Evolutionary conservation across 2,329 filamentous ascomycete species (phyloP), one percentile per base, ranked within the genome.

Genomic region (Aureobasidium zeae): DNA sequence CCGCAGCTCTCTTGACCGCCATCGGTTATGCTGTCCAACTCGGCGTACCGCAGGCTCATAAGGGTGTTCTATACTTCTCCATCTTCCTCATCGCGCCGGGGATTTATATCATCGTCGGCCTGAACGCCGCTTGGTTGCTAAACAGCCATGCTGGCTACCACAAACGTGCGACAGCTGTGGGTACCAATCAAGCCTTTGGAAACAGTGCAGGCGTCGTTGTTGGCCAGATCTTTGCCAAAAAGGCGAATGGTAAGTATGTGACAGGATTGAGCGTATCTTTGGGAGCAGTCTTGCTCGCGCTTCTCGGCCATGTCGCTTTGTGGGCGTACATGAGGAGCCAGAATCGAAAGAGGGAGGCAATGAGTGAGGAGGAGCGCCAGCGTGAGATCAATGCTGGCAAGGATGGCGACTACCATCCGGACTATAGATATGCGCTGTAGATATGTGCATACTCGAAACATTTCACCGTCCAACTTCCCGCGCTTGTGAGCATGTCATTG

Each of bases 71-170:
- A 51, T 88, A 86, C 54, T 81, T 84, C 51, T 83, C 77, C 2
- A 86, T 82, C 49, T 82, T 87, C 58, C 63, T 89, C n/a, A 76
- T 87, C 0, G 83, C 83, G 0, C 71, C 77, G 48, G 84, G 83
- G 0, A 58, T 88, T 4, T 88, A 87, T 51, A 69, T 76, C 11
- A 63, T 64, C 5, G 71, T 75, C 9, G 73, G 72, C 1, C 53
- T 77, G 17, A 72, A 72, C 5, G 60, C 76, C 8, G 72, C 72
- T 4, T 77, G 73, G 74, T 49, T 81, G 32, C 74, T 81, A 0
- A 79, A 73, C 15, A 87, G 86, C 48, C 72, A 74, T 12, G 83
- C 84, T 1, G 70, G 83, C 7, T 87, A 87, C 52, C 83, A 82
- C 8, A 88, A 87, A 60, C 69, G 83, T 21, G 82, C 81, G 0